phyloP scores from a whole-genome alignment of 768 basidiomycete species.

The Tulasnella sp. region DNA sequence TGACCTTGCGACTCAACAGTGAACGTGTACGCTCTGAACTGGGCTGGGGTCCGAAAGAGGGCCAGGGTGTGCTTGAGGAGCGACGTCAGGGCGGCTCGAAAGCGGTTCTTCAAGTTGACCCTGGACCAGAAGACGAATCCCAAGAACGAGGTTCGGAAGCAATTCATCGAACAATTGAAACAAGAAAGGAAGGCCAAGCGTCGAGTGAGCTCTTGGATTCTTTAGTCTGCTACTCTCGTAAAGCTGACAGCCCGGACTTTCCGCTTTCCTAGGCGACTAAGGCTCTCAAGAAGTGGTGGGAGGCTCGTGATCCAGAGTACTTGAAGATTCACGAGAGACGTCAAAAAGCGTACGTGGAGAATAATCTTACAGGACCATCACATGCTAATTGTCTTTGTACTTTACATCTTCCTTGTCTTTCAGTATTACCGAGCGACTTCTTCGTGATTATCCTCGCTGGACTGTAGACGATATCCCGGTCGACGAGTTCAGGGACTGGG shows the following conservation, averaged over 20 bases:
- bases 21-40: not conserved
- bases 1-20: not conserved
- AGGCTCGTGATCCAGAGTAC: not conserved
- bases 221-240: not conserved
- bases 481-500: not conserved
- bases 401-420: not conserved
- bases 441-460: slow-evolving; percentile 3
- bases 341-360: not conserved
- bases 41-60: not conserved
- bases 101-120: not conserved
- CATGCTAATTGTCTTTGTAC: not conserved
- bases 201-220: not conserved
- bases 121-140: not conserved
- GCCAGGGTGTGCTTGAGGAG: not conserved
- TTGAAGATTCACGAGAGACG: not conserved
- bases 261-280: not conserved
- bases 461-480: not conserved
- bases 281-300: slow-evolving; percentile 2
- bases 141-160: not conserved
- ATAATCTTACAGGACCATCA: not conserved
- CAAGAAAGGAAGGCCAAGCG: not conserved
- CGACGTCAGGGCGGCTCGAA: not conserved
- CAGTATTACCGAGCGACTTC: not conserved
- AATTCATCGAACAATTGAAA: not conserved
- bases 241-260: not conserved